phyloP scores from a whole-genome alignment of 345 rosid species.

The Raphanus raphanistrum region DNA sequence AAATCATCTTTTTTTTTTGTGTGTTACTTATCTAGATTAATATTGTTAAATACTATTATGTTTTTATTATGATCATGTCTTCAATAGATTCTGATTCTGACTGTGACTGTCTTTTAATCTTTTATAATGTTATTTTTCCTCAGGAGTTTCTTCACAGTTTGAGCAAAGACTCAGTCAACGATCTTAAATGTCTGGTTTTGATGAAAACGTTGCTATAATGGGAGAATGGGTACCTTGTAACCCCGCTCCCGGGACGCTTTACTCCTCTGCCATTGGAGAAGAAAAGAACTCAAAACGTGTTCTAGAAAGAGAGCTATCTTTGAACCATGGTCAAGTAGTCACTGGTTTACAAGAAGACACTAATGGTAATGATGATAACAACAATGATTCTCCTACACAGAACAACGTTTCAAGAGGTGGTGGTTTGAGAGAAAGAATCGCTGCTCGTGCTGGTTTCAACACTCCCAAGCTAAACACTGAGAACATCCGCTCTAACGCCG shows the following conservation, averaged over 20 bases:
- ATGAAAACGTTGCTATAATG: conserved; percentile 70
- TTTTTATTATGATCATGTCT: not conserved
- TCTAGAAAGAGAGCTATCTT: conserved; percentile 42
- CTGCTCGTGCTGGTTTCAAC: conserved; percentile 85
- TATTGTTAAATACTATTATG: not conserved
- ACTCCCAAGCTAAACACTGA: conserved; percentile 76
- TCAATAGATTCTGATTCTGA: conserved; percentile 4
- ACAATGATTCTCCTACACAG: conserved; percentile 37
- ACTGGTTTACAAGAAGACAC: conserved; percentile 6
- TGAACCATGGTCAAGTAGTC: conserved; percentile 37
- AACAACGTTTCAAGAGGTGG: conserved; percentile 48
- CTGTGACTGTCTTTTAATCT: not conserved
- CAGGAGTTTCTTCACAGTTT: conserved; percentile 19
- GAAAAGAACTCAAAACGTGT: conserved; percentile 50
- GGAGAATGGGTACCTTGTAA: conserved; percentile 86
- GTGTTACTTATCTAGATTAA: not conserved
- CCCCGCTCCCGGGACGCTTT: conserved; percentile 48
- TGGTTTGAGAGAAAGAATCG: conserved; percentile 81
- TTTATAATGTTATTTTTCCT: not conserved
- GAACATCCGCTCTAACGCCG: conserved; percentile 55
- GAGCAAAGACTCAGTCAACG: conserved; percentile 14
- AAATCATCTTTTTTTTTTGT: not conserved
- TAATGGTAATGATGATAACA: conserved; percentile 3
- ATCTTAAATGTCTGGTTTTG: conserved; percentile 63
- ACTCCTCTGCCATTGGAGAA: conserved; percentile 47